Conservation (phyloP, 2,329 filamentous ascomycete species). For the Fusarium setosum region DNA sequence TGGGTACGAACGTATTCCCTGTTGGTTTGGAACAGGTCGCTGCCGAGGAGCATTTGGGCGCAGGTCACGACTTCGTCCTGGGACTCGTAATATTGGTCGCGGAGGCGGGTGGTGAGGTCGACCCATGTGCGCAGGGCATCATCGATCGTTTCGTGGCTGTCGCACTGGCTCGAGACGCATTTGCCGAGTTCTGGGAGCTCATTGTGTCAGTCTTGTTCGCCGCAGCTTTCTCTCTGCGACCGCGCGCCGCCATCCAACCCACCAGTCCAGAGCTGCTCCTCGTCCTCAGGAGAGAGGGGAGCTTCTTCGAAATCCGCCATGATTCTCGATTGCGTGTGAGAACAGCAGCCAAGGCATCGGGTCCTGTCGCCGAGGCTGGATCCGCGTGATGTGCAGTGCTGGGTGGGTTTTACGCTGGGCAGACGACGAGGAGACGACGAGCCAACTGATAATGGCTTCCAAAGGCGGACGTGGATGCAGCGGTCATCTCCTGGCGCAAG, state of each 20-base stretch:
- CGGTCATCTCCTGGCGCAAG: conserved; percentile 37
- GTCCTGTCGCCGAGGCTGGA: conserved; percentile 35
- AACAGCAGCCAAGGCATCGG: conserved; percentile 50
- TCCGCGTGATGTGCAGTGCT: conserved; percentile 9
- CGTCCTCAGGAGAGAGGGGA: conserved; percentile 77
- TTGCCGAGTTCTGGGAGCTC: conserved; percentile 57
- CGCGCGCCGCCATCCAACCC: conserved; percentile 30
- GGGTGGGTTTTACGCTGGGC: conserved; percentile 14
- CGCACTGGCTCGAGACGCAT: conserved; percentile 59
- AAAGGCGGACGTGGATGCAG: conserved; percentile 12
- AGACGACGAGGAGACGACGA: conserved; percentile 26
- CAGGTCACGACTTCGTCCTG: conserved; percentile 86
- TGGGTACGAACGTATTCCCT: conserved; percentile 90
- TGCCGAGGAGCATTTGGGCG: conserved; percentile 81
- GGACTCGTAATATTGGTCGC: conserved; percentile 78
- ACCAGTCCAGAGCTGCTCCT: conserved; percentile 93
- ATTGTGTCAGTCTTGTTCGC: conserved; percentile 19
- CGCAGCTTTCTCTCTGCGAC: conserved; percentile 8
- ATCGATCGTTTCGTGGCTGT: conserved; percentile 75
- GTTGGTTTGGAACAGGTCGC: conserved; percentile 78
- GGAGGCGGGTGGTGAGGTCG: conserved; percentile 78
- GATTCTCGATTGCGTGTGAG: conserved; percentile 46
- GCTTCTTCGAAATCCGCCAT: conserved; percentile 72
- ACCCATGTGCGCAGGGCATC: conserved; percentile 88
- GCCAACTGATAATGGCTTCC: conserved; percentile 35